Percentiles rank a stretch among this genome's conserved stretches.
Conservation (phyloP, 768 basidiomycete genomes). For the Hebeloma cylindrosporum region DNA sequence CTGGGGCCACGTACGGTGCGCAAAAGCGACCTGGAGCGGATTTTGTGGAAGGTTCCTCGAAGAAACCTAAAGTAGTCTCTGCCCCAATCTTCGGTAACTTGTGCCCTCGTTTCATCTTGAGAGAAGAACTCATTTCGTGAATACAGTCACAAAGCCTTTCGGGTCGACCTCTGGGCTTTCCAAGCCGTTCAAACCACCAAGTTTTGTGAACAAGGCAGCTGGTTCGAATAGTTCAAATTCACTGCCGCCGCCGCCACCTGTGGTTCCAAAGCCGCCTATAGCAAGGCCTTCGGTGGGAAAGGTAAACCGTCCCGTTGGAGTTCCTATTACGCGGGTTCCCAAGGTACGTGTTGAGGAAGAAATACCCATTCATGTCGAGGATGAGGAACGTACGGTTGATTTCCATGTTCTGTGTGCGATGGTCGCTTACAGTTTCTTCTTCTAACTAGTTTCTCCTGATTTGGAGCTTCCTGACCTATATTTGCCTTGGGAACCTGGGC, state of each 20-base stretch:
- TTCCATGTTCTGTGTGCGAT: too few species aligned
- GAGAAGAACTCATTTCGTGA: not conserved
- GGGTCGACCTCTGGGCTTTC: conserved; percentile 19
- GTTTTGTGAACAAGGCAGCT: conserved; percentile 20
- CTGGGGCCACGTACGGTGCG: not conserved
- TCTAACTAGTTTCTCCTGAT: conserved; percentile 16
- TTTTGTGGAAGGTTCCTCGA: conserved; percentile 15
- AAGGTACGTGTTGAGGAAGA: not conserved
- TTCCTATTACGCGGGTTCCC: not conserved
- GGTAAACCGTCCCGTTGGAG: not conserved
- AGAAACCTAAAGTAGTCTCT: conserved; percentile 35
- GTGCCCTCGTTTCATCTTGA: conserved; percentile 21
- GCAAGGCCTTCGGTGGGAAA: not conserved
- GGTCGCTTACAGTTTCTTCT: too few species aligned
- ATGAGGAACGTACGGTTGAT: conserved; percentile 5
- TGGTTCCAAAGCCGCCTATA: conserved; percentile 1
- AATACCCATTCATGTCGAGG: conserved; percentile 5
- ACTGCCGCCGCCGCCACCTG: not conserved
- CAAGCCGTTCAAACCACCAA: conserved; percentile 54
- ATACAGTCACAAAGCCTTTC: conserved; percentile 18
- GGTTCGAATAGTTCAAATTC: conserved; percentile 1
- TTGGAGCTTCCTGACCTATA: conserved; percentile 22
- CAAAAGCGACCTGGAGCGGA: conserved; percentile 21
- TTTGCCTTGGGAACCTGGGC: conserved; percentile 21
- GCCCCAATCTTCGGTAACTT: conserved; percentile 29